A percentile compares a stretch with the other conserved stretches of the same genome.
Conservation (phyloP, 75 land plant species). For the Selaginella tamariscina region DNA sequence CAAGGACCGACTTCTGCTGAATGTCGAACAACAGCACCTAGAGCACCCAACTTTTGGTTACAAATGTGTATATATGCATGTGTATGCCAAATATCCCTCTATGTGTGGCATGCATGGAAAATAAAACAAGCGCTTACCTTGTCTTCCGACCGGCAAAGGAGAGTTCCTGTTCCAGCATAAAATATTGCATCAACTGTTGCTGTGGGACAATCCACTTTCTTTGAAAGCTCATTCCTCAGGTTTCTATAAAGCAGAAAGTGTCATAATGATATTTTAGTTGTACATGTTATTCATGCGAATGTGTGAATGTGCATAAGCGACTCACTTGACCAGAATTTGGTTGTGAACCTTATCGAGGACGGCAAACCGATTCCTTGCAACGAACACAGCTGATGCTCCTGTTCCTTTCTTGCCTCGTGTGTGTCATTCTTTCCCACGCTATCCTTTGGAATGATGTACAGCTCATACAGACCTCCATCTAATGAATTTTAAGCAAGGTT, state of each 20-base stretch:
- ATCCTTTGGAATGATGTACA: constrained; percentile 48
- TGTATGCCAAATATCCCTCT: too few species aligned
- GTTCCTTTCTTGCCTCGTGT: constrained; percentile 54
- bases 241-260: constrained; percentile 34
- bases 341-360: constrained; percentile 51
- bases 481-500: too few species aligned
- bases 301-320: neutral
- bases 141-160: constrained; percentile 60
- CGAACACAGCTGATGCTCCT: constrained; percentile 60
- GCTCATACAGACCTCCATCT: constrained; percentile 64
- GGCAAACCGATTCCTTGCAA: constrained; percentile 54
- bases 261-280: neutral
- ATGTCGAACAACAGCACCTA: constrained; percentile 17
- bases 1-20: neutral
- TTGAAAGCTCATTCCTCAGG: constrained; percentile 49
- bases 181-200: constrained; percentile 46
- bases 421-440: constrained; percentile 40
- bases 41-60: too few species aligned
- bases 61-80: too few species aligned
- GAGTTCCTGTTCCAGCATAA: constrained; percentile 59
- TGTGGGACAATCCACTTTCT: constrained; percentile 39
- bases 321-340: constrained; percentile 18
- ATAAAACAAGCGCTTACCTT: too few species aligned
- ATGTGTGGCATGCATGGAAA: too few species aligned
- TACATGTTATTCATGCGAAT: neutral